phyloP scores from a whole-genome alignment of 805 yeast species.

The Barnettozyma wickerhamii region DNA sequence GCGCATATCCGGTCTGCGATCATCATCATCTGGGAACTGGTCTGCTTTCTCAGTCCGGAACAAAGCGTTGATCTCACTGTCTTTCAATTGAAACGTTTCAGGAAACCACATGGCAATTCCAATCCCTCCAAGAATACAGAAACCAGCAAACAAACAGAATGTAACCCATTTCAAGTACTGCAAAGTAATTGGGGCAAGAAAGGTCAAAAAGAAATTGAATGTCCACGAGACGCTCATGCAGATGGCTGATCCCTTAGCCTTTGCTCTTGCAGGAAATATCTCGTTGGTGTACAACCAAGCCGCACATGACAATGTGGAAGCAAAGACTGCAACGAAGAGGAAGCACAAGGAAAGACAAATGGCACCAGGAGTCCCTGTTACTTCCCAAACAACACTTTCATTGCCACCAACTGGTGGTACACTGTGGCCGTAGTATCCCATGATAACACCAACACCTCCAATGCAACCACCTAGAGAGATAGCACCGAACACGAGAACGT shows the following conservation, averaged over 20 bases:
- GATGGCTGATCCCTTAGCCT: slow-evolving; percentile 43
- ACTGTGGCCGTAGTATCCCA: slow-evolving; percentile 33
- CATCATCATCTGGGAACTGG: background rate
- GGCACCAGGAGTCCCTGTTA: slow-evolving; percentile 37
- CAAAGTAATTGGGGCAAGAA: slow-evolving; percentile 37
- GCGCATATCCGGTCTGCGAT: background rate
- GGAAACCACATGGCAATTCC: slow-evolving; percentile 35
- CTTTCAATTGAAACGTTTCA: slow-evolving; percentile 36
- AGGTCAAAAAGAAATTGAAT: slow-evolving; percentile 32
- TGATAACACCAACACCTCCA: slow-evolving; percentile 30
- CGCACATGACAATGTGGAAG: slow-evolving; percentile 42
- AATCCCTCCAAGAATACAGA: slow-evolving; percentile 30
- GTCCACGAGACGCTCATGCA: slow-evolving; percentile 46
- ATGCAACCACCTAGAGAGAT: slow-evolving; percentile 33
- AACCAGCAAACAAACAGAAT: slow-evolving; percentile 34
- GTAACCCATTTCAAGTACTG: slow-evolving; percentile 35
- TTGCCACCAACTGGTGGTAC: slow-evolving; percentile 31
- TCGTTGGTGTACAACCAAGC: slow-evolving; percentile 50
- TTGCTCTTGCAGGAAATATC: slow-evolving; percentile 39
- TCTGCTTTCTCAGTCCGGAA: no score
- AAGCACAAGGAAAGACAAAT: slow-evolving; percentile 40
- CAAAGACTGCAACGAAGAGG: slow-evolving; percentile 41
- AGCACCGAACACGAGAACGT: slow-evolving; percentile 41
- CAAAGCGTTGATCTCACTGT: slow-evolving; percentile 23
- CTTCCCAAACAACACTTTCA: slow-evolving; percentile 31